Evolutionary conservation across 2,329 filamentous ascomycete species (phyloP), one percentile per base, ranked within the genome.

Genomic region (Atkinsonella hypoxylon): DNA sequence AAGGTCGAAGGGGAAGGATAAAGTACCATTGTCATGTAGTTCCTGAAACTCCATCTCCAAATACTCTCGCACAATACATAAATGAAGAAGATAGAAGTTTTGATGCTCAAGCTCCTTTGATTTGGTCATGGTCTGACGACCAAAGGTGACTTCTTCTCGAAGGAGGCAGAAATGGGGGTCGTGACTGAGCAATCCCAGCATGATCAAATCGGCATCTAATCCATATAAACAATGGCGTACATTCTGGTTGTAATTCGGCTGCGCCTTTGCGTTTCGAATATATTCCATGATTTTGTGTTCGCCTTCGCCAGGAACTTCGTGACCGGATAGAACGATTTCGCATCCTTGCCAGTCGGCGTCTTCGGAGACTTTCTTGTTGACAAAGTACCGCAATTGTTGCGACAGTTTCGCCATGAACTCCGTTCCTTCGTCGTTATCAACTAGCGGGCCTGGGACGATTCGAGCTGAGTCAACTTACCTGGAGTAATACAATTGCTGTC

Each of bases 241-340:
- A 62, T 98, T 97, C 47, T 88, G 79, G 66, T 95, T 84, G 68
- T 98, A 98, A 56, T 84, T 81, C 2, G 87, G 87, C 68, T 98
- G 93, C 46, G 91, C 89, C 75, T 97, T 97, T 55, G 93, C 88
- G 68, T 94, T 88, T 59, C 93, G 87, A 67, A 98, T 98, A 69
- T 98, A 98, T 70, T 98, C 94, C 93, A 98, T 98, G 70, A 98
- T 95, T 73, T 98, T 98, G 75, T 98, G 93, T 69, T 98, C 93
- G 61, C 93, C 93, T 70, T 98, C 94, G 60, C 93, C 93, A 7
- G 93, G 93, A 26, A 97, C 91, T 68, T 98, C 94, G 64, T 98
- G 94, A 50, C 94, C 93, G 6, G 93, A 98, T 53, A 98, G 78
- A 49, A 98, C 89, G 59, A 98, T 84, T 64, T 97, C 90, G 57